Base-by-base conservation (phyloP, 495 filamentous ascomycete genomes). In the Penicillium paradoxum region DNA sequence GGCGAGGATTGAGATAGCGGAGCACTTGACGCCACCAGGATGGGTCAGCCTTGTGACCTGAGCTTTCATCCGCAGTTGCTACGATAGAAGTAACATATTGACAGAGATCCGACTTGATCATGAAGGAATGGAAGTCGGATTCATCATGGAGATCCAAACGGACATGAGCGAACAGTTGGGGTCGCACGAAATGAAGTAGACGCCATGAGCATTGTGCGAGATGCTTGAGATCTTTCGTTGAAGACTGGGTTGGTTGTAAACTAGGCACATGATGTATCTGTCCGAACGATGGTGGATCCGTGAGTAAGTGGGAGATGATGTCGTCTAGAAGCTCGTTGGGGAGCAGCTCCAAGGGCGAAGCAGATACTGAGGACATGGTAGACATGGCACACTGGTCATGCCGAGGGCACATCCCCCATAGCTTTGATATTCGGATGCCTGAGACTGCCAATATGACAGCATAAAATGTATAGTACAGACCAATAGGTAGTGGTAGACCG, bases 291-390 rank as follows among this genome's bases (percentile, higher is more conserved):
- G 72, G 72, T 22, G 69, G 64, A 9, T 60, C 34, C 0, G 53
- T 53, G 14, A 49, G 48, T 32, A 74, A 54, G 40, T 60, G 54
- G 36, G 51, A 63, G 47, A 73, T 64, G 44, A 76, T 70, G 17
- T 67, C 60, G 47, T 73, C 66, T 40, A 74, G 57, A 49, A 76
- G 63, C 55, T 76, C 73, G 59, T 70, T 76, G 9, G 73, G 73
- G 9, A 76, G 64, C 4, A 32, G 41, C 42, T 59, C 58, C 15
- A 59, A 39, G 6, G 49, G 27, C 25, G 63, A 39, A 11, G 46
- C 22, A 25, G 63, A 60, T 62, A 13, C 3, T 33, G 22, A 34
- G 1, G 17, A 8, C n/a, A n/a, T n/a, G n/a, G n/a, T n/a, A 39
- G 46, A 46, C 36, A 40, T 43, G 25, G 19, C 18, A 34, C 14